A percentile compares a stretch with the other conserved stretches of the same genome.
Evolutionary conservation across 2,329 filamentous ascomycete genomes (phyloP).

Genomic region (Paecilomyces fulvus): DNA sequence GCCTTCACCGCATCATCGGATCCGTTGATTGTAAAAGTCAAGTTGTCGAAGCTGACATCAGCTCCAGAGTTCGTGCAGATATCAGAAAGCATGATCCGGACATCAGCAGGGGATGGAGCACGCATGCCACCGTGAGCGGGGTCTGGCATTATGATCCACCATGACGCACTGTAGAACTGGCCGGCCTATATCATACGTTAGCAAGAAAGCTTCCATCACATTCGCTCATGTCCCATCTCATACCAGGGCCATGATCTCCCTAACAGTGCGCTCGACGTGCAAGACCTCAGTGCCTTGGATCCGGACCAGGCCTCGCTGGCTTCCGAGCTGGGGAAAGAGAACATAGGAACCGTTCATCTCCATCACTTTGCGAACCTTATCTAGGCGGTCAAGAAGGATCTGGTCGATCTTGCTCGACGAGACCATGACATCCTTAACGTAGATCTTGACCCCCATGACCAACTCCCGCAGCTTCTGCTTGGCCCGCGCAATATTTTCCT

Average conservation of each 20-base stretch:
- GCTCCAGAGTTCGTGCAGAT: constrained; percentile 95
- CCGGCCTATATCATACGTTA: constrained; percentile 55
- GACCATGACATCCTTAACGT: constrained; percentile 85
- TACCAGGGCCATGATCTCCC: constrained; percentile 91
- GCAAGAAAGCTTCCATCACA: not conserved
- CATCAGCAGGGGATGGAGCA: constrained; percentile 57
- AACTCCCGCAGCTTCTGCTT: constrained; percentile 88
- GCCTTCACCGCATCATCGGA: constrained; percentile 95
- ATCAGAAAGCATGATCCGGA: constrained; percentile 84
- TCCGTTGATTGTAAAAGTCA: constrained; percentile 87
- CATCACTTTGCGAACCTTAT: constrained; percentile 97
- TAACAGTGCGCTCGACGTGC: constrained; percentile 87
- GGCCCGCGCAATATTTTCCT: constrained; percentile 74
- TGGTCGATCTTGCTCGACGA: constrained; percentile 90
- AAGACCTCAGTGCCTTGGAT: constrained; percentile 90
- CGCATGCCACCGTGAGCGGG: constrained; percentile 50
- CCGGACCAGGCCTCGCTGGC: constrained; percentile 72
- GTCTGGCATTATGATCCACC: constrained; percentile 82
- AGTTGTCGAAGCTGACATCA: constrained; percentile 88
- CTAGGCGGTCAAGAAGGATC: constrained; percentile 79
- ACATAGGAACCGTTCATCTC: constrained; percentile 95
- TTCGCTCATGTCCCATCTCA: constrained; percentile 19
- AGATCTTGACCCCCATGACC: constrained; percentile 69
- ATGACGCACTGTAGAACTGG: constrained; percentile 95
- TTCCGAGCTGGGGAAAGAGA: constrained; percentile 79